phyloP scores from a whole-genome alignment of 1,284 basidiomycete genomes.

The Sporisorium reilianum region DNA sequence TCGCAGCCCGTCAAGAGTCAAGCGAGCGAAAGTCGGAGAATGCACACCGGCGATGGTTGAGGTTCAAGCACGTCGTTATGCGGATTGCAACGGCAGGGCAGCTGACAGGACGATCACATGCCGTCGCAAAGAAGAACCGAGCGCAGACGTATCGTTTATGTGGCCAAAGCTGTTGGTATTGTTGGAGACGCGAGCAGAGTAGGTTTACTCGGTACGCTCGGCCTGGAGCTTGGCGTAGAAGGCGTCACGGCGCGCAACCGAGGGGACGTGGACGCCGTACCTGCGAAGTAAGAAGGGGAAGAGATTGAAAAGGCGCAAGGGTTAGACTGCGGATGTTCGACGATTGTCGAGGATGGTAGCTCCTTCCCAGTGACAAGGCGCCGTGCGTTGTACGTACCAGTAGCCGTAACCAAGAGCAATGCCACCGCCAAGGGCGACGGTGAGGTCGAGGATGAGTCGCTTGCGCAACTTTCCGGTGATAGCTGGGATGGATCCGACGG shows the following conservation, averaged over 20 bases:
- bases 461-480: conserved; percentile 68
- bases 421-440: conserved; percentile 64
- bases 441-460: conserved; percentile 65
- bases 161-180: neutral
- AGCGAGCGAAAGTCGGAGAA: neutral
- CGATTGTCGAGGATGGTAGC: neutral
- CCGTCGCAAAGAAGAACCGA: neutral
- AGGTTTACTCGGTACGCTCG: conserved; percentile 53
- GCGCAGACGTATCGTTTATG: neutral
- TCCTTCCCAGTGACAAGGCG: neutral
- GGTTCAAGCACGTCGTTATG: conserved; percentile 10
- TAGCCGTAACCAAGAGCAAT: conserved; percentile 63
- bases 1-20: too few relatives aligned
- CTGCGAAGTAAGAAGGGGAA: conserved; percentile 19
- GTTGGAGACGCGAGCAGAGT: neutral
- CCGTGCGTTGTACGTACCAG: conserved; percentile 49
- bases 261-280: conserved; percentile 66
- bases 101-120: conserved; percentile 1
- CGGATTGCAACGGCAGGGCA: conserved; percentile 12
- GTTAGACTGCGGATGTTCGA: neutral
- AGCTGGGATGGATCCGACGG: conserved; percentile 59
- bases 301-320: neutral
- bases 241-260: conserved; percentile 59
- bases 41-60: neutral
- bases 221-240: conserved; percentile 65